A percentile compares a stretch with the other conserved stretches of the same genome.
Evolutionary conservation across 2,329 filamentous ascomycete species (phyloP).

Genomic region (Pyrenophora teres): DNA sequence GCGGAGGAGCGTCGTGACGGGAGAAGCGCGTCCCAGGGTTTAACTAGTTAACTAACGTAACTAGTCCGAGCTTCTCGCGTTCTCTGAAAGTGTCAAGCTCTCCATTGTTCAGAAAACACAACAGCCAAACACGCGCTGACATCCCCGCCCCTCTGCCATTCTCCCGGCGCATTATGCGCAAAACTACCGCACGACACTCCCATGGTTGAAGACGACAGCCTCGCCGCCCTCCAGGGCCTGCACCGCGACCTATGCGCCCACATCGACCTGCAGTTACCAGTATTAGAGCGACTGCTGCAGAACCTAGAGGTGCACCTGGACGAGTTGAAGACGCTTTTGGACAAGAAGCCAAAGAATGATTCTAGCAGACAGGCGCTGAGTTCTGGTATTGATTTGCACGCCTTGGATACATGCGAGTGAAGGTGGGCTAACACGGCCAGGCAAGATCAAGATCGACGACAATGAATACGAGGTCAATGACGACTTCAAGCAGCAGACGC

Average conservation of each 20-base stretch:
- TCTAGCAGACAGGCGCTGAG: slow-evolving; percentile 70
- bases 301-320: slow-evolving; percentile 69
- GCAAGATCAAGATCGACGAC: slow-evolving; percentile 74
- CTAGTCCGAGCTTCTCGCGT: slow-evolving; percentile 37
- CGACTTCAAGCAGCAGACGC: slow-evolving; percentile 80
- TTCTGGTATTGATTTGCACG: slow-evolving; percentile 23
- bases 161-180: slow-evolving; percentile 41
- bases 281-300: slow-evolving; percentile 69
- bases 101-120: slow-evolving; percentile 22
- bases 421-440: slow-evolving; percentile 52
- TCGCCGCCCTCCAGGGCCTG: slow-evolving; percentile 80
- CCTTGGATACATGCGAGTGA: neutral
- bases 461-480: slow-evolving; percentile 81
- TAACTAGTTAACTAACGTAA: too few relatives aligned
- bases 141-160: slow-evolving; percentile 2
- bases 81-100: slow-evolving; percentile 29
- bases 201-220: slow-evolving; percentile 75
- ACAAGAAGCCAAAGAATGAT: slow-evolving; percentile 75
- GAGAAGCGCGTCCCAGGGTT: slow-evolving; percentile 14
- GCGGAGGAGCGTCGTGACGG: slow-evolving; percentile 20
- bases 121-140: slow-evolving; percentile 17
- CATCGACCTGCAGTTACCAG: slow-evolving; percentile 70
- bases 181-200: slow-evolving; percentile 19
- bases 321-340: slow-evolving; percentile 72
- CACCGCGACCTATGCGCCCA: slow-evolving; percentile 83